Evolutionary conservation across 805 yeast species (phyloP), one percentile per base, ranked within the genome.

Genomic region (Phaffomyces antillensis): DNA sequence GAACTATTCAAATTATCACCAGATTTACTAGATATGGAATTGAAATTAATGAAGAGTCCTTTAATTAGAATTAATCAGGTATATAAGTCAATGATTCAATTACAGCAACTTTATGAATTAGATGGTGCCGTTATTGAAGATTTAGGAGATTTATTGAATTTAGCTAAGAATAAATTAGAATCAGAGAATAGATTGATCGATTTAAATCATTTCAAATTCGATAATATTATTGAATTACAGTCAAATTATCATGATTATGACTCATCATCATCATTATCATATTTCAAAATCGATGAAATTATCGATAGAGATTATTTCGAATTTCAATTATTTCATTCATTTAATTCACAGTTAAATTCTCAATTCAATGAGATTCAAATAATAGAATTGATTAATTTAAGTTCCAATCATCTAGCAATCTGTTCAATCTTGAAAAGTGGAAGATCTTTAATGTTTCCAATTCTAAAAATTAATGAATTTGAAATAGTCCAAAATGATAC

Each of bases 231-330:
- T 20, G 54, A 52, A 16, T 38, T 56, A 9, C 30, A 16, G 6
- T 20, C 23, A 20, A 20, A 20, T 20, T 20, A 20, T 20, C 6
- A 20, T 20, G 23, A 7, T 13, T 8, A 49, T n/a, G 35, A 3
- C 23, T 41, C 37, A 30, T 40, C 7, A 16, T 36, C 4, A 49
- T 25, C 44, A 7, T 23, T 44, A 24, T 44, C 41, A 28, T 58
- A 50, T 41, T 58, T 58, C 47, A 43, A 48, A 36, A 37, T 41
- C 7, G 33, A 38, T 1, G 55, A 58, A 10, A 45, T 56, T 24
- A 36, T 50, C 2, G 47, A 50, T 25, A 52, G 62, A 41, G 62
- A 56, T 33, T 58, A 56, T 45, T 58, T 58, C 37, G 49, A 56
- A 37, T 46, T 52, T 12, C 46, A 46, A 13, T 2, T 43, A 5